Conservation (phyloP, 805 yeast genomes). For the Zygosaccharomyces bisporus region DNA sequence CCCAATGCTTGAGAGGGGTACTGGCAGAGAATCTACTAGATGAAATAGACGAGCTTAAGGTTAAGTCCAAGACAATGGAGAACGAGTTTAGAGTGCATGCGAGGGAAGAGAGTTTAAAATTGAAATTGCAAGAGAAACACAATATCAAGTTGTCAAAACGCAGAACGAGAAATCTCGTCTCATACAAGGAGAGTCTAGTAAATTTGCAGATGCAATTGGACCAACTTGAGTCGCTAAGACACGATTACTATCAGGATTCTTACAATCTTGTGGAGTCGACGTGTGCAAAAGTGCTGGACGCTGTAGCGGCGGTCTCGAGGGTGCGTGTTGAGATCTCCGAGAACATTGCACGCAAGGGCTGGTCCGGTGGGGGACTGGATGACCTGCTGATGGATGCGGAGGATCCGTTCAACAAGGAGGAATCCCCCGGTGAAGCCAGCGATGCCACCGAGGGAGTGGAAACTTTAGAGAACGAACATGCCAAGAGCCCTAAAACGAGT, state of each 20-base stretch:
- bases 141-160: slow-evolving; percentile 56
- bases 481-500: slow-evolving; percentile 3
- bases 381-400: slow-evolving; percentile 58
- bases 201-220: slow-evolving; percentile 72
- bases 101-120: slow-evolving; percentile 46
- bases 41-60: slow-evolving; percentile 44
- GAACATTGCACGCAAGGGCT: slow-evolving; percentile 76
- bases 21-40: slow-evolving; percentile 52
- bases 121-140: slow-evolving; percentile 58
- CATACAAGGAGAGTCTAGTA: slow-evolving; percentile 62
- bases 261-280: slow-evolving; percentile 59
- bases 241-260: slow-evolving; percentile 66
- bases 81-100: slow-evolving; percentile 51
- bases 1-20: slow-evolving; percentile 50
- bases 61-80: slow-evolving; percentile 47
- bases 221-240: slow-evolving; percentile 70
- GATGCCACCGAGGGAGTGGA: slow-evolving; percentile 10
- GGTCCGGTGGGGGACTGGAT: slow-evolving; percentile 86
- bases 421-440: slow-evolving; percentile 2
- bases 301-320: slow-evolving; percentile 61
- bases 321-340: slow-evolving; percentile 82
- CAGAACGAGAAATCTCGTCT: slow-evolving; percentile 60
- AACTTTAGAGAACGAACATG: slow-evolving; percentile 14
- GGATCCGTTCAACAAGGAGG: slow-evolving; percentile 52
- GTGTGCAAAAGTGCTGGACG: slow-evolving; percentile 49